Evolutionary conservation across 306 rosid species (phyloP).

Genomic region (Hippophae tibetana): DNA sequence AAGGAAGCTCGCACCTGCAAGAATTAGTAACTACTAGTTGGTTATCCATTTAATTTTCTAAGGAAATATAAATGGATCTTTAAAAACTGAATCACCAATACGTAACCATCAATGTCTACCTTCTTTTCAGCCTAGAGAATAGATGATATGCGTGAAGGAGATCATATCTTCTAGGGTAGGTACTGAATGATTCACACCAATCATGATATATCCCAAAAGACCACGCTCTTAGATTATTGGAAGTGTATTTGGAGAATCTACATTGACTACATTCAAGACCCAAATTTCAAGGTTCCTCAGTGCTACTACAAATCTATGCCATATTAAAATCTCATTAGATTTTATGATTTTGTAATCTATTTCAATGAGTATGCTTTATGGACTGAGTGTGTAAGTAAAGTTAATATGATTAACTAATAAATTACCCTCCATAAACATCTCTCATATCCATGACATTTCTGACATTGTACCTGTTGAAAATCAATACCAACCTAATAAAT

Average conservation of each 20-base stretch:
- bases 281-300: constrained; percentile 65
- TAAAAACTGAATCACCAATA: neutral
- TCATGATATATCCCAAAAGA: constrained; percentile 90
- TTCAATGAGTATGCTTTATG: neutral
- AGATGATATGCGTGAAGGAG: constrained; percentile 84
- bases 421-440: constrained; percentile 87
- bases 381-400: neutral
- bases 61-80: neutral
- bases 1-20: constrained; percentile 62
- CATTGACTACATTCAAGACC: constrained; percentile 81
- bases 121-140: constrained; percentile 64
- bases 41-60: neutral
- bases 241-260: constrained; percentile 78
- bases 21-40: constrained; percentile 14
- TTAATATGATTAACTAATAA: neutral
- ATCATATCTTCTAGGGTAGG: constrained; percentile 83
- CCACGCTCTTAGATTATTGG: constrained; percentile 87
- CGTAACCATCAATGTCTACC: constrained; percentile 21
- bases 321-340: neutral
- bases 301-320: constrained; percentile 78
- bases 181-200: constrained; percentile 94
- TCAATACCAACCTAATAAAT: too few species aligned
- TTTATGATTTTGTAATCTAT: neutral
- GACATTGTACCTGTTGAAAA: constrained; percentile 36
- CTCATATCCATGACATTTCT: constrained; percentile 95